Base-by-base conservation (phyloP, 306 rosid species). In the Lablab purpureus region DNA sequence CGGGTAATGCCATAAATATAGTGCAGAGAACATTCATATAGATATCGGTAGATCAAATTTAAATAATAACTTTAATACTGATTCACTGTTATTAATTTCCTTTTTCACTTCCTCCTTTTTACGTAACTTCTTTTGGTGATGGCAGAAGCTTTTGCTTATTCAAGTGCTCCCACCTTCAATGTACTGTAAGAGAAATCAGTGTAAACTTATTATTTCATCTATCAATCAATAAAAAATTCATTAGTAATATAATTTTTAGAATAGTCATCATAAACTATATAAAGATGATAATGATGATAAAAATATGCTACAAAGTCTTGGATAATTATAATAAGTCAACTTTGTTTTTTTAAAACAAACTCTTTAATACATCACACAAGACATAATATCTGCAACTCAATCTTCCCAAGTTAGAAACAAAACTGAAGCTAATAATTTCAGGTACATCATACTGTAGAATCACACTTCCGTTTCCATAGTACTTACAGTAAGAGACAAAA, bases 1-100 rank as follows among this genome's bases (percentile, higher is more conserved):
- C 18, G 43, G 21, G 78, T 58, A 54, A 40, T 56, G 19, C 41
- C 52, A 37, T 73, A 21, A 73, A 40, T 73, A 22, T 40, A 9
- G 2, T 12, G 2, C 45, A 40, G 12, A 40, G 13, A 40, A 40
- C 45, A 40, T 40, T 40, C 43, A 37, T 6, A 36, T 36, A 36
- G 9, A 36, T 36, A 7, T 36, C 8, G 34, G 66, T 72, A 52
- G 63, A 71, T 71, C 74, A 49, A 10, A 17, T 51, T 50, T 71
- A 51, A 71, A 10, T 71, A 71, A 10, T 71, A 14, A 6, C 15
- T 63, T 32, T n/a, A n/a, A 64, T 64, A 7, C 6, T 19, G 1
- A 3, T 4, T 19, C 49, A 2, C 19, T 13, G 14, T 21, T 66
- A 66, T 19, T 12, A 6, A 22, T 23, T 45, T 14, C 14, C 52